phyloP scores from a whole-genome alignment of 164 flowering plant genomes.

The Pachysandra terminalis region DNA sequence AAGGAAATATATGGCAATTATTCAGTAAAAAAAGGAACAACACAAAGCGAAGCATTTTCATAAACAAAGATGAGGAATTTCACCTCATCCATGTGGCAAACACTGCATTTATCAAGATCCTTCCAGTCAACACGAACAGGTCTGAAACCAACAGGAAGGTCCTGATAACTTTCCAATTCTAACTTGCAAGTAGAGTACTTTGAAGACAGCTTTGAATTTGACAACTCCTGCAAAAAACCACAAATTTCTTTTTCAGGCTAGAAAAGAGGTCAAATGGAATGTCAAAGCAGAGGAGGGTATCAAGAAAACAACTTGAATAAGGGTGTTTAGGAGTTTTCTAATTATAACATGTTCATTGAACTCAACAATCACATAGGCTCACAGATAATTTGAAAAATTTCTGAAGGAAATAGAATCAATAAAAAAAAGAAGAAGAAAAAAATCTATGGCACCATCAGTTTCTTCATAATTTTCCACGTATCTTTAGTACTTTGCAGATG shows the following conservation, averaged over 20 bases:
- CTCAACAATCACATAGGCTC: too few relatives aligned
- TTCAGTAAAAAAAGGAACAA: neutral
- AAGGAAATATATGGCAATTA: neutral
- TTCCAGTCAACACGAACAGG: slow-evolving; percentile 86
- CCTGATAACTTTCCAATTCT: slow-evolving; percentile 32
- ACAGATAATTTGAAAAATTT: too few relatives aligned
- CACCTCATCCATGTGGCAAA: slow-evolving; percentile 99
- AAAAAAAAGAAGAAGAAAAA: too few relatives aligned
- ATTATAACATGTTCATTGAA: too few relatives aligned
- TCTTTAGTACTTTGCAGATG: too few relatives aligned
- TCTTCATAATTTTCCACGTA: too few relatives aligned
- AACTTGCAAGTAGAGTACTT: slow-evolving; percentile 35
- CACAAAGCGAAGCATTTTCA: neutral
- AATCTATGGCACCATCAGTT: too few relatives aligned
- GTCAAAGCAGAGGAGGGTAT: neutral
- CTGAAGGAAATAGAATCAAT: too few relatives aligned
- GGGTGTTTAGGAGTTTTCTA: neutral
- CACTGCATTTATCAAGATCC: slow-evolving; percentile 95
- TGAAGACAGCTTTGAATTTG: slow-evolving; percentile 36
- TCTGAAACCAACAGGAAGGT: slow-evolving; percentile 60
- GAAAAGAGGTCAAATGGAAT: neutral
- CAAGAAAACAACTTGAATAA: neutral
- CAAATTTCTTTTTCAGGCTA: neutral
- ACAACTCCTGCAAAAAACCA: slow-evolving; percentile 48
- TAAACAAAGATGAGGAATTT: slow-evolving; percentile 6